Evolutionary conservation across 108 stramenopile species (phyloP), one percentile per base, ranked within the genome.

Genomic region (Cyclotella sp.): DNA sequence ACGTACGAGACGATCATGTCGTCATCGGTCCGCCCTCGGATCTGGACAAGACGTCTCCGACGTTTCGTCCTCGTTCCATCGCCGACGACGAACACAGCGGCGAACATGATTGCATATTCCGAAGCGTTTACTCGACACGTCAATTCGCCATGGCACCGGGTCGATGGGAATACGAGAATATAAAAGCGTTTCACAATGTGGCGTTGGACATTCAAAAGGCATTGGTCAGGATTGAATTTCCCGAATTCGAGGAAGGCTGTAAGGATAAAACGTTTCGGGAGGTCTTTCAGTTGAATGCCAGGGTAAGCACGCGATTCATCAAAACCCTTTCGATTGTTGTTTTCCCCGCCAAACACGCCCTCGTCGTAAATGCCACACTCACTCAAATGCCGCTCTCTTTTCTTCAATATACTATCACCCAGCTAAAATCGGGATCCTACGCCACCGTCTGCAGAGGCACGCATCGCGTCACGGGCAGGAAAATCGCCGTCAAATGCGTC

Each of bases 401-500:
- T 6, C 24, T 24, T 27, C 13, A 58, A 28, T 14, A 14, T 3
- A 58, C 3, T 4, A 28, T 7, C 9, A 3, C 8, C 54, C 77
- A 91, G 89, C 85, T 94, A 67, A 91, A 94, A 77, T 88, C 91
- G 3, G 93, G 93, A 24, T 90, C 93, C 15, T 94, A 89, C 68
- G 91, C 90, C 11, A 92, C 91, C 12, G 93, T 94, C 18, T 94
- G 91, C 78, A 77, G 88, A 24, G 93, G 91, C 55, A 92, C 91
- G 1, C 93, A 94, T 61, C 87, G 93, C 42, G 89, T 85, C 0
- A 85, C 87, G 42, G 90, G 91, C 21, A 89, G 88, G 59, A 89
- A 88, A 70, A 85, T 90, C 40, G 95, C 95, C 58, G 88, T 96
- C 76, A 96, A 96, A 70, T 92, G 90, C 60, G 90, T 93, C 15